Evolutionary conservation across 352 stramenopile species (phyloP).

Genomic region (Phytophthora parvispora): DNA sequence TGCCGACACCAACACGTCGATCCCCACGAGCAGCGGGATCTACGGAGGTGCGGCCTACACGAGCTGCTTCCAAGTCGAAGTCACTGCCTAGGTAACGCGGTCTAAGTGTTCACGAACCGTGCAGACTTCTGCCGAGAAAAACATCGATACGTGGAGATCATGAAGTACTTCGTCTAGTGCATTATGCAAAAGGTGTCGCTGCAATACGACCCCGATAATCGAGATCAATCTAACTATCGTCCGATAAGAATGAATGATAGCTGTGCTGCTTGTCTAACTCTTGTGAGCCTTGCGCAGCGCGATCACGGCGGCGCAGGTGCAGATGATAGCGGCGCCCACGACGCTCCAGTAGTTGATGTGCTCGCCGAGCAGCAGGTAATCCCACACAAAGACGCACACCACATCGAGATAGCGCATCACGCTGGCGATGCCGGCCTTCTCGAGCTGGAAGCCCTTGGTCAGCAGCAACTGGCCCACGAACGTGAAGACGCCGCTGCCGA

Average conservation of each 20-base stretch:
- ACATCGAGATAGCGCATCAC: slow-evolving; percentile 90
- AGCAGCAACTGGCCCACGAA: slow-evolving; percentile 77
- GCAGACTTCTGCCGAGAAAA: slow-evolving; percentile 11
- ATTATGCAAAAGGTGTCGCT: slow-evolving; percentile 8
- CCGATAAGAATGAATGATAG: slow-evolving; percentile 2
- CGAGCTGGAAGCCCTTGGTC: slow-evolving; percentile 86
- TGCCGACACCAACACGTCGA: slow-evolving; percentile 53
- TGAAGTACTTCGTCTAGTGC: neutral
- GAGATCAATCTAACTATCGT: slow-evolving; percentile 18
- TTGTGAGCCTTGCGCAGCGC: slow-evolving; percentile 63
- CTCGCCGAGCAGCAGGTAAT: slow-evolving; percentile 68
- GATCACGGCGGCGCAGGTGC: slow-evolving; percentile 67
- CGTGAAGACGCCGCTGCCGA: slow-evolving; percentile 73
- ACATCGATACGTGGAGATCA: slow-evolving; percentile 1
- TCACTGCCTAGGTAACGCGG: slow-evolving; percentile 36
- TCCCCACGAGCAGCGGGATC: slow-evolving; percentile 51
- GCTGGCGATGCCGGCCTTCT: slow-evolving; percentile 86
- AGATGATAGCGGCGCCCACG: slow-evolving; percentile 78
- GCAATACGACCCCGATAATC: slow-evolving; percentile 4
- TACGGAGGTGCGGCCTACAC: slow-evolving; percentile 72
- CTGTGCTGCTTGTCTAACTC: slow-evolving; percentile 21
- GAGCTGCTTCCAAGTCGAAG: slow-evolving; percentile 70
- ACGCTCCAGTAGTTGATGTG: slow-evolving; percentile 81
- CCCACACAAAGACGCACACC: slow-evolving; percentile 88
- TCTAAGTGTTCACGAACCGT: neutral